Base-by-base conservation (phyloP, 1,284 basidiomycete species). In the Wallemia mellicola region DNA sequence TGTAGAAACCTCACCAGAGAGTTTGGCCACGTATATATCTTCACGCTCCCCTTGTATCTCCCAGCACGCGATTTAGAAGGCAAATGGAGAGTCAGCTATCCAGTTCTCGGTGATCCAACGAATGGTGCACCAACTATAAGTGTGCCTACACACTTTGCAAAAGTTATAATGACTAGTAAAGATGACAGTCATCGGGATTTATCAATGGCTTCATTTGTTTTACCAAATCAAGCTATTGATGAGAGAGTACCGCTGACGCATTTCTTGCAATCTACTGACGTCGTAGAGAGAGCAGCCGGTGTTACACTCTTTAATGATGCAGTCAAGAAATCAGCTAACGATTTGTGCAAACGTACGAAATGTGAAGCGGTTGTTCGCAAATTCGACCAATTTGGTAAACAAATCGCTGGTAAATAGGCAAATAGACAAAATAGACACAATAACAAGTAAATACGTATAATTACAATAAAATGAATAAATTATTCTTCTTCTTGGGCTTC, bases 61-160 rank as follows among this genome's bases (percentile, higher is more conserved):
- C 94, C 94, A 1, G 79, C 78, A 57, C 77, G 78, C 60, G 81
- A 84, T 9, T 65, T 60, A 2, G 89, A 96, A 68, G 89, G 89
- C 9, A 96, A 92, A 73, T 95, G 82, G 80, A 79, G 86, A 60
- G 83, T 96, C 64, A 80, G 77, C 1, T 80, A 94, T 68, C 88
- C 94, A 75, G 85, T 98, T 48, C 95, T 96, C 63, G 94, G 92
- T 0, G 79, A 77, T 30, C 89, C 87, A 25, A 17, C 22, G 14
- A 15, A 5, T 48, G 38, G 22, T 48, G 22, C n/a, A 15, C 87
- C 88, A 2, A 85, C 83, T 65, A 75, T 96, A 60, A 75, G 83
- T 28, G 94, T 98, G 5, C 94, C 94, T 0, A 98, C 94, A 2
- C 94, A 99, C 69, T 98, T 98, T 69, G 92, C 92, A 28, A 98